Conservation (phyloP, 805 yeast genomes). For the Candida tibetensis region DNA sequence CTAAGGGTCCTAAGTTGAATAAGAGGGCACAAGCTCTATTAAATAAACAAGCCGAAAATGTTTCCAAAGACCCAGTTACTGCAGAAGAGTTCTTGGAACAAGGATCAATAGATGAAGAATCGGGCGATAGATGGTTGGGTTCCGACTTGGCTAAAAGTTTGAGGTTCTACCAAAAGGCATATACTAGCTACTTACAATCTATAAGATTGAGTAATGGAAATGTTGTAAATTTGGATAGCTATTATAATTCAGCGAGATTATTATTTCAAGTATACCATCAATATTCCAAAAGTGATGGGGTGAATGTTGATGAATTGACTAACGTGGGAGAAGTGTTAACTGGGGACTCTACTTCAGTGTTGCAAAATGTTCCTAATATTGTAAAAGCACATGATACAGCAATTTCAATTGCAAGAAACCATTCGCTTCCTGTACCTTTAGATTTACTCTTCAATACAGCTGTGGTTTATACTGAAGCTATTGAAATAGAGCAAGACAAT, state of each 20-base stretch:
- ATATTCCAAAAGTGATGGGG: conserved; percentile 47
- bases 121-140: conserved; percentile 72
- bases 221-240: conserved; percentile 38
- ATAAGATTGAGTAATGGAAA: conserved; percentile 16
- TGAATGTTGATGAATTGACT: conserved; percentile 27
- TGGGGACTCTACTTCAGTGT: conserved; percentile 29
- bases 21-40: conserved; percentile 13
- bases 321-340: conserved; percentile 33
- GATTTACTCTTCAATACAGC: conserved; percentile 49
- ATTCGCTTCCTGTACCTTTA: conserved; percentile 22
- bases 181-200: conserved; percentile 40
- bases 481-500: conserved; percentile 35
- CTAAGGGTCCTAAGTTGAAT: conserved; percentile 16
- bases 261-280: conserved; percentile 56
- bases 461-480: conserved; percentile 44
- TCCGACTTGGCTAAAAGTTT: conserved; percentile 64
- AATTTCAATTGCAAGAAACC: conserved; percentile 17
- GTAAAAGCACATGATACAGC: conserved; percentile 40
- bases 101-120: conserved; percentile 63
- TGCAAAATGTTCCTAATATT: conserved; percentile 37
- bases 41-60: conserved; percentile 8
- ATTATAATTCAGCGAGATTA: conserved; percentile 59
- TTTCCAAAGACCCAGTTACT: conserved; percentile 30
- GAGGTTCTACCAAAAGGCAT: conserved; percentile 63
- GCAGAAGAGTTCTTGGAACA: conserved; percentile 53